Base-by-base conservation (phyloP, 2,329 filamentous ascomycete species). In the Fusarium poae region DNA sequence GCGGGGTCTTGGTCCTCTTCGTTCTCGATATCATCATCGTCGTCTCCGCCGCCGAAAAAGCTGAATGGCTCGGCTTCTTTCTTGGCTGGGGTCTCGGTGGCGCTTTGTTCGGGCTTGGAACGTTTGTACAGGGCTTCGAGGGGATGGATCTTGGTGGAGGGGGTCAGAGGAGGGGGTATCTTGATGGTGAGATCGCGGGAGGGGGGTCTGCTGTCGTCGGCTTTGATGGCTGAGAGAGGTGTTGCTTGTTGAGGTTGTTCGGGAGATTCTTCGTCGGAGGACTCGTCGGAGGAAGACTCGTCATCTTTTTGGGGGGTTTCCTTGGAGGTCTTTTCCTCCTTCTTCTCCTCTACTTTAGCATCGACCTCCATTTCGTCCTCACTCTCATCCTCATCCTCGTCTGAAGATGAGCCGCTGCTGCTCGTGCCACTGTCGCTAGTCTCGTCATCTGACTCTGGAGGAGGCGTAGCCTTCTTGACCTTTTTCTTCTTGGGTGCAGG, bases 51-150 rank as follows among this genome's bases (percentile, higher is more conserved):
- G 25, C 80, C 84, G 76, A 97, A 97, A 81, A 97, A 97, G 76
- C 86, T 93, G 79, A 97, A 97, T 13, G 83, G 72, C 82, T 90
- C 56, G 77, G 87, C 62, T 81, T 86, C 70, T 73, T 86, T 69
- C 74, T 82, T 63, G 62, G 74, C 65, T 35, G 77, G 68, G 1
- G 75, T 68, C 35, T 70, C 52, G 72, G 81, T 27, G 67, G 79
- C 51, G 73, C 81, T 70, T 64, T 77, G 79, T 6, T 78, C 78
- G 32, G 82, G 78, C 35, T 88, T 85, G 30, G 87, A 80, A 6
- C 88, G 88, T 81, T 97, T 98, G 85, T 97, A 99, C 4, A 98
- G 86, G 1, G 93, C 93, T 82, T 98, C 94, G 2, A 98, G 85
- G 0, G 96, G 95, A 72, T 98, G 95, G 0, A 97, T 82, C 60